These are phyloP conservation scores for Hydrangea macrophylla DNA, from an alignment of 148 eudicot genomes.

Conservation along the genomic window DNA sequence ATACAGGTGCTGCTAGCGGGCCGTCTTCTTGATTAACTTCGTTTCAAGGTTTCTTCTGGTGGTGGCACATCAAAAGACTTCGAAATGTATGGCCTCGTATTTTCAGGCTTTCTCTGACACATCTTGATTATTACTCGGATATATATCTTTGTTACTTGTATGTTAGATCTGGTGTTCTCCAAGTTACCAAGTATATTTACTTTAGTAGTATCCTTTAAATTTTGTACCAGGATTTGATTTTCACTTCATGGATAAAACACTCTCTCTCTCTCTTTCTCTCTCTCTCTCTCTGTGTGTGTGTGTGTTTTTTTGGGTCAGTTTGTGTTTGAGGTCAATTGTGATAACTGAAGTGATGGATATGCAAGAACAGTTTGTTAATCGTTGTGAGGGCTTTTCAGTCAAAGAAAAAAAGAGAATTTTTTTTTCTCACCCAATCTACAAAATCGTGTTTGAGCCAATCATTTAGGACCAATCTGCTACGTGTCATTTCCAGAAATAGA, in stretches of 20 bases:
- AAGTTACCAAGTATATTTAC: not conserved
- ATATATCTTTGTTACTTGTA: not conserved
- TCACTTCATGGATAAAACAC: too few relatives aligned
- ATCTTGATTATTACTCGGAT: not conserved
- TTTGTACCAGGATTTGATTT: not conserved
- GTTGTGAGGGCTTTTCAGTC: too few relatives aligned
- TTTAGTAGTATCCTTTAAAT: not conserved
- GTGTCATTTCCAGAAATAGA: constrained; percentile 11
- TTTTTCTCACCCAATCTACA: constrained; percentile 19
- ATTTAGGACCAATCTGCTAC: constrained; percentile 12
- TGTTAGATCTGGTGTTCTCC: not conserved
- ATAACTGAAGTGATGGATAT: too few relatives aligned
- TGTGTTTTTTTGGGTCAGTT: too few relatives aligned
- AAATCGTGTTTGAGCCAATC: constrained; percentile 23
- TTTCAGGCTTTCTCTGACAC: not conserved
- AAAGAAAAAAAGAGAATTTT: too few relatives aligned
- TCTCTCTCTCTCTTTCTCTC: too few relatives aligned
- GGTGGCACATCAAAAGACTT: not conserved
- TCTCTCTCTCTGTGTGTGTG: too few relatives aligned
- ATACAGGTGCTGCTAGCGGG: constrained; percentile 12
- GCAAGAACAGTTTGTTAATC: too few relatives aligned
- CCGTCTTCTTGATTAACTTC: constrained; percentile 7
- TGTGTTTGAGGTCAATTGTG: too few relatives aligned
- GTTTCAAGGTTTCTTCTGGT: not conserved
- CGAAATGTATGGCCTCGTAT: not conserved